Conservation (phyloP, 768 basidiomycete genomes). For the Bullera alba region DNA sequence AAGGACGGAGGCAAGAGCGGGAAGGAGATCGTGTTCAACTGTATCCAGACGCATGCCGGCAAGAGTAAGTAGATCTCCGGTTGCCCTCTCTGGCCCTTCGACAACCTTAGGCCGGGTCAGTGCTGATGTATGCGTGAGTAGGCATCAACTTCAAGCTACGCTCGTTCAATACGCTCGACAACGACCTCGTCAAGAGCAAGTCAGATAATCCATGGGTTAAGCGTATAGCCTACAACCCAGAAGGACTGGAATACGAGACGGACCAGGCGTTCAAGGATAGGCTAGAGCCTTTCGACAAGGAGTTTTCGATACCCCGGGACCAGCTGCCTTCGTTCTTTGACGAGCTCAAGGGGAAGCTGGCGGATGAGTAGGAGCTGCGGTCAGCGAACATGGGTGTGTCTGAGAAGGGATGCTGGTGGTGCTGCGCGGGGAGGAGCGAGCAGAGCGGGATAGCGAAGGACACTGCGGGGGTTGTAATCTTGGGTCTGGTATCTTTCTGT, state of each 20-base stretch:
- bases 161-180: slow-evolving; percentile 29
- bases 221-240: slow-evolving; percentile 32
- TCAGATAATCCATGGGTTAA: slow-evolving; percentile 22
- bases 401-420: no score
- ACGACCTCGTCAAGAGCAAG: slow-evolving; percentile 6
- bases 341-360: slow-evolving; percentile 20
- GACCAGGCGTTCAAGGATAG: slow-evolving; percentile 26
- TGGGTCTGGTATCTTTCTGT: no score
- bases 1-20: slow-evolving; percentile 47
- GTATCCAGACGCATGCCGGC: slow-evolving; percentile 48
- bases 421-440: no score
- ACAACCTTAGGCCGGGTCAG: no score
- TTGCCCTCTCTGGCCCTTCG: no score
- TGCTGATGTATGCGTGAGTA: slow-evolving; percentile 1
- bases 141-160: slow-evolving; percentile 41
- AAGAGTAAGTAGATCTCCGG: slow-evolving; percentile 31
- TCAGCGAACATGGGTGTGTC: no score
- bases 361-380: slow-evolving; percentile 6
- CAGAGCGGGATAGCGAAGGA: no score
- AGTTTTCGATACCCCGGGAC: slow-evolving; percentile 28
- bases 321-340: slow-evolving; percentile 28
- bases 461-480: no score
- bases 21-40: slow-evolving; percentile 61
- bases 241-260: slow-evolving; percentile 31
- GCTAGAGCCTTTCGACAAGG: slow-evolving; percentile 27